Evolutionary conservation across 495 filamentous ascomycete genomes (phyloP).

Genomic region (Letharia columbiana): DNA sequence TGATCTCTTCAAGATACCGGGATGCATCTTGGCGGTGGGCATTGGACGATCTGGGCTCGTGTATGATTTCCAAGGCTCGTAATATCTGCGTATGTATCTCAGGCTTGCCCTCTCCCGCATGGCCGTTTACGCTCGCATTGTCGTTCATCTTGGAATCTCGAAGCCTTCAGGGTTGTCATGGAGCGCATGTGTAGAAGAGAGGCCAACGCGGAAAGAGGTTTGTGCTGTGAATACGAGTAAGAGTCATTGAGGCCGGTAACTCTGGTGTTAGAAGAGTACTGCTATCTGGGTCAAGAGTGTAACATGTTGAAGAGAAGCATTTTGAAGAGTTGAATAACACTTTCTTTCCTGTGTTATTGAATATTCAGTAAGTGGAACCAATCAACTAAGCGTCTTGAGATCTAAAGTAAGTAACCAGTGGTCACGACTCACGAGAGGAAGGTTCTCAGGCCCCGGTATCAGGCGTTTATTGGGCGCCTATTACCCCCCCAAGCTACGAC

Average conservation of each 20-base stretch:
- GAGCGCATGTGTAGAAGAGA: neutral
- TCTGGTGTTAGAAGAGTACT: neutral
- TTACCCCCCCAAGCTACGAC: neutral
- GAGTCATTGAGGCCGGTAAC: slow-evolving; percentile 7
- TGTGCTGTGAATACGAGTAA: neutral
- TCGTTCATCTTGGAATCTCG: slow-evolving; percentile 9
- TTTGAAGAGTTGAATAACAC: neutral
- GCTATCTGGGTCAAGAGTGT: neutral
- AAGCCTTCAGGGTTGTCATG: neutral
- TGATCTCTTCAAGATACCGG: slow-evolving; percentile 72
- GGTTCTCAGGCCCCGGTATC: neutral
- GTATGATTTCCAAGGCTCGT: slow-evolving; percentile 74
- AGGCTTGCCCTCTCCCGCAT: slow-evolving; percentile 6
- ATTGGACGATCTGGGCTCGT: slow-evolving; percentile 74
- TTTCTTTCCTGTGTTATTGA: neutral
- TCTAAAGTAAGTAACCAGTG: neutral
- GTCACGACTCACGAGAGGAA: neutral
- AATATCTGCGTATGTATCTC: slow-evolving; percentile 48
- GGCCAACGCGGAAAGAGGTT: neutral
- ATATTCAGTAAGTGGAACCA: neutral
- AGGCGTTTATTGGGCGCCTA: neutral
- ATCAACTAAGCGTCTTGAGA: neutral
- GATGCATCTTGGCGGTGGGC: slow-evolving; percentile 76
- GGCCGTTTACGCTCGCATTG: slow-evolving; percentile 1
- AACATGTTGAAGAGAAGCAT: neutral